A percentile compares a stretch with the other conserved stretches of the same genome.
phyloP scores from a whole-genome alignment of 257 asterid genomes.

The Fraxinus excelsior region DNA sequence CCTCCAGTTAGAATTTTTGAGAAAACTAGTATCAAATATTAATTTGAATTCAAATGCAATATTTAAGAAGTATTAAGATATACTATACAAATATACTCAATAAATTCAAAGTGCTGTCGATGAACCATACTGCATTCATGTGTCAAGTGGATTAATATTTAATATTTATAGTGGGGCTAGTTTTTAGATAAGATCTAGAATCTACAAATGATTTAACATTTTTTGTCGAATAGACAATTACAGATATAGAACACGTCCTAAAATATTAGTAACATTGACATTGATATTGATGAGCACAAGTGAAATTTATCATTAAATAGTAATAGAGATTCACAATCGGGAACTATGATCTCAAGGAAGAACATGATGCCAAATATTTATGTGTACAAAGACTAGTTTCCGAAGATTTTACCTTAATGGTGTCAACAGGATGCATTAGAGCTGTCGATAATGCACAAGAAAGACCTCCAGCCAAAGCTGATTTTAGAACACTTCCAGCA shows the following conservation, averaged over 20 bases:
- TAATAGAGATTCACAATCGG: neutral
- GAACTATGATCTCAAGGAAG: neutral
- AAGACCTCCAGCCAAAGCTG: constrained; percentile 98
- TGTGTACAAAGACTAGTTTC: constrained; percentile 6
- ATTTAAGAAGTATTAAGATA: neutral
- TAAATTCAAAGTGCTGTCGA: neutral
- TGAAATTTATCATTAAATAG: neutral
- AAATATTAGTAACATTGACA: neutral
- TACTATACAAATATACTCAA: neutral
- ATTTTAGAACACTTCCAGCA: constrained; percentile 89
- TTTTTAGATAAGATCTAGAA: neutral
- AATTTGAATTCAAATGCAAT: neutral
- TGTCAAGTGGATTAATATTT: neutral
- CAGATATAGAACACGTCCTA: neutral
- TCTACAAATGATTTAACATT: neutral
- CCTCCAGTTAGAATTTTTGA: neutral
- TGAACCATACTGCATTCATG: neutral
- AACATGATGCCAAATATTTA: neutral
- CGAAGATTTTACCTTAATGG: constrained; percentile 65
- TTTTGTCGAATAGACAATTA: neutral
- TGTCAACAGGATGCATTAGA: constrained; percentile 87
- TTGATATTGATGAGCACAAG: neutral
- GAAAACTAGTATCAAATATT: neutral
- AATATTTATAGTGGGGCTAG: neutral
- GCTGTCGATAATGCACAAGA: constrained; percentile 95